Conservation (phyloP, 495 filamentous ascomycete species). For the Pyrenula massariospora region DNA sequence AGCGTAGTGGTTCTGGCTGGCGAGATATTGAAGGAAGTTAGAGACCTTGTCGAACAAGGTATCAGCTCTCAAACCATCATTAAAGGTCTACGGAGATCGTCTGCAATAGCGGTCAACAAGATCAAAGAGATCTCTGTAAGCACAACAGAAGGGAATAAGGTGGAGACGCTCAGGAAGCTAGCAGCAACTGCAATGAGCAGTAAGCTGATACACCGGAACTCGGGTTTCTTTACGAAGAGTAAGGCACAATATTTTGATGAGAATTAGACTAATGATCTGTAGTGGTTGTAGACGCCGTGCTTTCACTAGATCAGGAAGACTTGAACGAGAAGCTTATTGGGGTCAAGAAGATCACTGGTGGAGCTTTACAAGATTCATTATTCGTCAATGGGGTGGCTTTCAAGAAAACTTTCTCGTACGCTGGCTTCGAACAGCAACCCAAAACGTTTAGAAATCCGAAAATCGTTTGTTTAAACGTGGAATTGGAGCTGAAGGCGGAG, state of each 20-base stretch:
- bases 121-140: slow-evolving; percentile 93
- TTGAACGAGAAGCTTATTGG: slow-evolving; percentile 97
- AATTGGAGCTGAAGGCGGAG: slow-evolving; percentile 93
- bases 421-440: slow-evolving; percentile 97
- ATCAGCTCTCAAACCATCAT: slow-evolving; percentile 96
- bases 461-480: slow-evolving; percentile 94
- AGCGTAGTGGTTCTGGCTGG: slow-evolving; percentile 93
- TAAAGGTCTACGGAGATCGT: slow-evolving; percentile 85
- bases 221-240: slow-evolving; percentile 97
- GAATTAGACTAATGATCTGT: slow-evolving; percentile 1
- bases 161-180: slow-evolving; percentile 80
- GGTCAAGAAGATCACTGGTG: slow-evolving; percentile 94
- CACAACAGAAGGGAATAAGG: slow-evolving; percentile 63
- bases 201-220: slow-evolving; percentile 96
- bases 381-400: slow-evolving; percentile 98
- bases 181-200: slow-evolving; percentile 98
- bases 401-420: slow-evolving; percentile 99
- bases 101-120: slow-evolving; percentile 91
- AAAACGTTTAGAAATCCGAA: slow-evolving; percentile 89
- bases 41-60: slow-evolving; percentile 89
- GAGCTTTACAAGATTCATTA: slow-evolving; percentile 89
- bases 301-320: slow-evolving; percentile 94
- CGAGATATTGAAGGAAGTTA: slow-evolving; percentile 92
- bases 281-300: slow-evolving; percentile 97
- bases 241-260: slow-evolving; percentile 14